Base-by-base conservation (phyloP, 2,329 filamentous ascomycete species). In the Huntiella moniliformis region DNA sequence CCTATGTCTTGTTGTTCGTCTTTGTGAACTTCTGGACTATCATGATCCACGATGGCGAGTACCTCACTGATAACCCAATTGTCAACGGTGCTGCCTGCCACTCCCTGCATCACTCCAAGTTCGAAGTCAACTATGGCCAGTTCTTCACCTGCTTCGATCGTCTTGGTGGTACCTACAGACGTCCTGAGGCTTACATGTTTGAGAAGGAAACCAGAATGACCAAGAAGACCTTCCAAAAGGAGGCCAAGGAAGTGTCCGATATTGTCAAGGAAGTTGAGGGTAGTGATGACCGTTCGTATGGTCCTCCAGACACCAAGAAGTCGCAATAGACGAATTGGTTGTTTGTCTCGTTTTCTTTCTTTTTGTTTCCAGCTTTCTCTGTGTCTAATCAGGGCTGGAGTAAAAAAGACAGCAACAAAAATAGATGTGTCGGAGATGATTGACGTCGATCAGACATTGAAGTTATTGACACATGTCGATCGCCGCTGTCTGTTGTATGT, bases 11-110 rank as follows among this genome's bases (percentile, higher is more conserved):
- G 10, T 75, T 94, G 34, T 96, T 95, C 64, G 67, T 80, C 55
- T 92, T 93, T 59, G 83, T 96, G 67, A 93, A 96, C 65, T 75
- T 95, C 63, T 96, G 88, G 88, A 93, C 87, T 35, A 84, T 96
- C 55, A 72, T 95, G 65, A 95, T 96, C 57, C 77, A 96, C 62
- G 88, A 96, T 56, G 88, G 88, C 56, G 88, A 96, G 65, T 95
- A 93, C 59, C 74, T 92, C 12, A 80, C 85, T 56, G 82, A 95
- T 64, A 84, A 80, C 56, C 81, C 85, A n/a, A 62, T 95, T 54
- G 77, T 95, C 63, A 96, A 96, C 60, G 88, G 88, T 44, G 86
- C 88, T 10, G 88, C 88, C 22, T 95, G 88, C 68, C 88, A 95
- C 71, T 63, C 62, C 4, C 58, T 65, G 1, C 88, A 96, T 63